Base-by-base conservation (phyloP, 108 stramenopile genomes). In the Skeletonema potamos region DNA sequence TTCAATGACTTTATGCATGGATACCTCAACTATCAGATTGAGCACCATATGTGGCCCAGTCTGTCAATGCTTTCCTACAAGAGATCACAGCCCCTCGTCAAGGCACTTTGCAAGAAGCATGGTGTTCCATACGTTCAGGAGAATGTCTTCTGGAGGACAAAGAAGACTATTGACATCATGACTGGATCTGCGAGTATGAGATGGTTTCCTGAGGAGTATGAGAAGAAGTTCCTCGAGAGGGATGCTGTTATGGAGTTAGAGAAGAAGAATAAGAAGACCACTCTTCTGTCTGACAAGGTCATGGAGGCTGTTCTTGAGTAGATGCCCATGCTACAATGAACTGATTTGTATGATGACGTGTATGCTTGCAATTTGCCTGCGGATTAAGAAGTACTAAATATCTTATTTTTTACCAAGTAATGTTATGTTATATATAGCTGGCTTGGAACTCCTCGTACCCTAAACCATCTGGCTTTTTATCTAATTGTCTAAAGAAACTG, bases 41-140 rank as follows among this genome's bases (percentile, higher is more conserved):
- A 96, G 72, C 96, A 96, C 68, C 96, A 96, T 80, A 64, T 96
- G 27, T 94, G 90, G 90, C 96, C 96, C 10, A 83, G 80, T 69
- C 81, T 96, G 1, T 81, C 82, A 36, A 96, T 96, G 96, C 80
- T 89, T 27, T 81, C 82, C 0, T 96, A 96, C 82, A 94, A 94
- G 82, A 78, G 76, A 58, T 83, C 86, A 7, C 90, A 90, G 13
- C 92, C 92, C 0, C 64, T 84, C 41, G 86, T 96, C 26, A 77
- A 85, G 79, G 87, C 81, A 8, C 84, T 94, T 30, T 94, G 93
- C 67, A 64, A 84, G 67, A 84, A 88, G 74, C 85, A 96, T 64
- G 87, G 89, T 17, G 89, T 96, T n/a, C 96, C 93, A 11, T 96
- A 96, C 79, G 76, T 92, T 33, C 82, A 96, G 57, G 85, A 96